Conservation (phyloP, 345 rosid genomes). For the Lumnitzera racemosa region DNA sequence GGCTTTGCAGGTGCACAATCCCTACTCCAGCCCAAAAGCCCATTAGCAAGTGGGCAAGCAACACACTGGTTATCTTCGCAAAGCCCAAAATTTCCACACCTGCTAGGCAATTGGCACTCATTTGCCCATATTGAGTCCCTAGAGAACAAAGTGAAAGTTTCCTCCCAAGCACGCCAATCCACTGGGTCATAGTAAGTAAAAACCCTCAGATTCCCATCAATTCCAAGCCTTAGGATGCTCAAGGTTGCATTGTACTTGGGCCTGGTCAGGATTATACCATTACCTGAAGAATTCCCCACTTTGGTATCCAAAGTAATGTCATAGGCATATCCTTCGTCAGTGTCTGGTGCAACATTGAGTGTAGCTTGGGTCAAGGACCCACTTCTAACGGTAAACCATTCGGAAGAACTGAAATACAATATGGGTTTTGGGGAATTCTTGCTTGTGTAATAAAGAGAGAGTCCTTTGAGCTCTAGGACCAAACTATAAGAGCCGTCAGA, state of each 20-base stretch:
- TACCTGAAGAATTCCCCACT: background rate
- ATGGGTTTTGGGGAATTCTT: slow-evolving; percentile 19
- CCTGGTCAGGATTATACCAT: slow-evolving; percentile 3
- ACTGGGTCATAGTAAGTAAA: slow-evolving; percentile 33
- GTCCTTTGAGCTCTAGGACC: slow-evolving; percentile 37
- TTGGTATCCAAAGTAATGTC: slow-evolving; percentile 5
- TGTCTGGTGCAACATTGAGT: slow-evolving; percentile 14
- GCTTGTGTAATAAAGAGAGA: slow-evolving; percentile 27
- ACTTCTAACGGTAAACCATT: background rate
- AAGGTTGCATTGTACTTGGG: slow-evolving; percentile 32
- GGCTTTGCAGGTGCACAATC: slow-evolving; percentile 22
- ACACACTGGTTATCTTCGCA: slow-evolving; percentile 44
- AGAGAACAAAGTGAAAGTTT: slow-evolving; percentile 30
- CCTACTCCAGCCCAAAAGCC: slow-evolving; percentile 38
- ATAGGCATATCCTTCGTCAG: slow-evolving; percentile 15
- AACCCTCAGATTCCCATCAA: slow-evolving; percentile 41
- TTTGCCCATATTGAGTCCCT: slow-evolving; percentile 12
- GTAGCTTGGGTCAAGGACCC: slow-evolving; percentile 11
- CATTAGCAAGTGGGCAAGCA: slow-evolving; percentile 34
- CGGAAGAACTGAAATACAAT: slow-evolving; percentile 18
- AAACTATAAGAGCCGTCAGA: slow-evolving; percentile 42
- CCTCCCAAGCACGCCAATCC: slow-evolving; percentile 28
- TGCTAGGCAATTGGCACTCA: slow-evolving; percentile 36
- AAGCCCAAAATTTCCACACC: slow-evolving; percentile 41
- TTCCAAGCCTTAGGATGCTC: slow-evolving; percentile 31